These are phyloP conservation scores for Phytophthora melonis DNA, from an alignment of 352 stramenopile species.

Conservation along the genomic window DNA sequence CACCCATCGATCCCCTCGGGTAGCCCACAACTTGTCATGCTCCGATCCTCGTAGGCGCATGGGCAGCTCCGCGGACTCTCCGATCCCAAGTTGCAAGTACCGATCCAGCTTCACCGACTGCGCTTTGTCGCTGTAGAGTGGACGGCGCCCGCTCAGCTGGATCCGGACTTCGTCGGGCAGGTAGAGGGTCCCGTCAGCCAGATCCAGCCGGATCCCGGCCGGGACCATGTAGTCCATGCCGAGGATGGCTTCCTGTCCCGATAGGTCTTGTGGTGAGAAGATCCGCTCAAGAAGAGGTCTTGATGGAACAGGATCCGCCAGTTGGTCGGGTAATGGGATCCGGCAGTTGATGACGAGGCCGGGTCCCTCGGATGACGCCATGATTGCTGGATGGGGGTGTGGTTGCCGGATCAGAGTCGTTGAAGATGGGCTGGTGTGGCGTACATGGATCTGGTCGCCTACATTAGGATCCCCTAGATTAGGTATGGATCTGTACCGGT, in stretches of 20 bases:
- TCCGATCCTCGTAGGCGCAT: not conserved
- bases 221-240: constrained; percentile 21
- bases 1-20: constrained; percentile 7
- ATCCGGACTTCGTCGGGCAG: constrained; percentile 16
- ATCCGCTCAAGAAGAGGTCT: too few relatives aligned
- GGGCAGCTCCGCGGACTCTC: not conserved
- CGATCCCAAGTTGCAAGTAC: not conserved
- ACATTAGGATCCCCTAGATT: too few relatives aligned
- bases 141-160: constrained; percentile 3
- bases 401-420: too few relatives aligned
- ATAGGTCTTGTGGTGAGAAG: too few relatives aligned
- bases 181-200: not conserved
- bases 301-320: too few relatives aligned
- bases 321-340: too few relatives aligned
- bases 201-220: constrained; percentile 19
- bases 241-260: not conserved
- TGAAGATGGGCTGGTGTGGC: too few relatives aligned
- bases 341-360: too few relatives aligned
- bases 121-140: constrained; percentile 5
- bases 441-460: too few relatives aligned
- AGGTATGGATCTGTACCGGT: too few relatives aligned
- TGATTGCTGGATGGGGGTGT: too few relatives aligned
- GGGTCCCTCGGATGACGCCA: too few relatives aligned
- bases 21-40: constrained; percentile 17
- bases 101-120: not conserved